Evolutionary conservation across 1,139 yeast genomes (phyloP), one percentile per base, ranked within the genome.

Genomic region (Lodderomyces parapsilosis): DNA sequence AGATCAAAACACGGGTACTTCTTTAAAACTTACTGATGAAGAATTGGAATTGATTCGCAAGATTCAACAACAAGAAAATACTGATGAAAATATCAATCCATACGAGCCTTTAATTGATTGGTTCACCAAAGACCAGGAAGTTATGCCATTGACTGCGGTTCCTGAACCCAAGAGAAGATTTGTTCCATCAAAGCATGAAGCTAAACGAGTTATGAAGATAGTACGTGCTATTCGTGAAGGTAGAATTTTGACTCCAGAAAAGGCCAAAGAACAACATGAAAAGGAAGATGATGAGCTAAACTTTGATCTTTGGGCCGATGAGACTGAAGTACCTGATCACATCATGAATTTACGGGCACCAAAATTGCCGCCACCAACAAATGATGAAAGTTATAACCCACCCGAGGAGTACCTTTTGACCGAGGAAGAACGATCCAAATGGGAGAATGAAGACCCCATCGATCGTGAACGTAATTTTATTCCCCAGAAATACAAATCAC

Each of bases 151-250:
- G 48, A 81, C 89, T 39, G 96, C 97, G 0, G 83, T 80, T 9
- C 98, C 98, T 9, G 99, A 94, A 68, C 99, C 99, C 46, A 94
- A 93, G 71, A 80, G 98, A 64, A 80, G 99, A 63, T 93, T 93
- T 57, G 87, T 90, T 48, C 99, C 98, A 14, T 91, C 98, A 7
- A 91, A 90, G 62, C 93, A 90, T 63, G 99, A 93, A 71, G 97
- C 97, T 38, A 88, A 89, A 71, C 78, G 95, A 62, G 83, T 93
- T 42, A 90, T 93, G 97, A 93, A 94, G 73, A 85, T 93, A 51
- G 99, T 93, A 14, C 80, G 82, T 53, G 99, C 99, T 35, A 93
- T 93, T 49, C 83, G 99, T 66, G 97, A 93, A 57, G 99, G 99
- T 27, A 78, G 95, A 62, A 89, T 93, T 52, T 75, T 90, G 37